Evolutionary conservation across 129 eudicot genomes (phyloP).

Genomic region (Flaveria brownii): DNA sequence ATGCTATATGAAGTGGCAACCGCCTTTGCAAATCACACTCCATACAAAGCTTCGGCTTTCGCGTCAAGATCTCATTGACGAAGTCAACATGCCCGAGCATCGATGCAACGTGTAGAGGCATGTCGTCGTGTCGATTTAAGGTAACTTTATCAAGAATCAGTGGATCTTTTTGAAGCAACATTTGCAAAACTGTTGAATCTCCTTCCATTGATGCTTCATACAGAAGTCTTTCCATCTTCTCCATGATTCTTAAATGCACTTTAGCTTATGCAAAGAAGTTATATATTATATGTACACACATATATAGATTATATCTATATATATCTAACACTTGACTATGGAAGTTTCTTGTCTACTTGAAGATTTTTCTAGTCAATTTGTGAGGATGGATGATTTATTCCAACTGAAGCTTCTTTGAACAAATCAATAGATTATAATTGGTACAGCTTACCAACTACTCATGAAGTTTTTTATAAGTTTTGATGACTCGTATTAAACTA

Average conservation of each 20-base stretch:
- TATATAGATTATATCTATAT: too few species aligned
- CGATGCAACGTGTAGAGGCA: constrained; percentile 52
- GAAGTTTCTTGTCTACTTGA: not conserved
- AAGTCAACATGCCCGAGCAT: constrained; percentile 42
- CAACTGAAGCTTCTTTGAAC: constrained; percentile 12
- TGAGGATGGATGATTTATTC: not conserved
- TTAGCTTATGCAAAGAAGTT: not conserved
- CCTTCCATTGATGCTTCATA: constrained; percentile 48
- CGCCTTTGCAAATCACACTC: constrained; percentile 39
- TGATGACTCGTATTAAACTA: not conserved
- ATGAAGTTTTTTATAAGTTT: not conserved
- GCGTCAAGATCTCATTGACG: constrained; percentile 32
- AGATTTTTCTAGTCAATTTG: constrained; percentile 11
- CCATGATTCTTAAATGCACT: constrained; percentile 14
- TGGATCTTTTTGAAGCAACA: constrained; percentile 44
- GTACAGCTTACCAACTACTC: not conserved
- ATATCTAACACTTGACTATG: not conserved
- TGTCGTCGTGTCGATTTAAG: constrained; percentile 23
- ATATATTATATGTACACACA: not conserved
- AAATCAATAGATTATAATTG: not conserved
- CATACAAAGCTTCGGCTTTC: constrained; percentile 45
- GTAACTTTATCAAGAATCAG: constrained; percentile 43
- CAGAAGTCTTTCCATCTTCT: constrained; percentile 29
- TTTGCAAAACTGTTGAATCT: constrained; percentile 15
- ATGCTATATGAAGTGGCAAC: constrained; percentile 57